phyloP scores from a whole-genome alignment of 148 eudicot genomes.

The Vaccinium vitisidaea region DNA sequence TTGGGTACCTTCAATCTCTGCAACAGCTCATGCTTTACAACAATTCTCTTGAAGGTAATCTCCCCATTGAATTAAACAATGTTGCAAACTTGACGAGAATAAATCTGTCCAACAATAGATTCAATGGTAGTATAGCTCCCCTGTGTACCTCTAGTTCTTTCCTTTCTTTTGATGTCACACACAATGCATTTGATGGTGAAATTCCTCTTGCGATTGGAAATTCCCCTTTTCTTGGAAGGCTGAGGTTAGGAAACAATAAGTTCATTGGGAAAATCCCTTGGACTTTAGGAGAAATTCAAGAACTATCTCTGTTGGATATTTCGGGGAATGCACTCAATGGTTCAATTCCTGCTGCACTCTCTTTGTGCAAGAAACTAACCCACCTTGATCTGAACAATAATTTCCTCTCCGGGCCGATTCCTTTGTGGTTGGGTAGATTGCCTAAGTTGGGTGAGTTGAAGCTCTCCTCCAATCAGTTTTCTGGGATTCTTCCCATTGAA shows the following conservation, averaged over 20 bases:
- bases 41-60: slow-evolving; percentile 74
- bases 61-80: slow-evolving; percentile 54
- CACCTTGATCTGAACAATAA: slow-evolving; percentile 83
- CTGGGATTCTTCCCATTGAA: slow-evolving; percentile 65
- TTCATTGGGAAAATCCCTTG: slow-evolving; percentile 73
- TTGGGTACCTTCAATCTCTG: slow-evolving; percentile 46
- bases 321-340: slow-evolving; percentile 75
- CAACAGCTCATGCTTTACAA: slow-evolving; percentile 90
- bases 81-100: slow-evolving; percentile 70
- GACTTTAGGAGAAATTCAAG: slow-evolving; percentile 53
- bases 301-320: slow-evolving; percentile 66
- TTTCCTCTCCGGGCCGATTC: slow-evolving; percentile 64
- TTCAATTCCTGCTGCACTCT: slow-evolving; percentile 58
- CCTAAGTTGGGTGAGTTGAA: slow-evolving; percentile 80
- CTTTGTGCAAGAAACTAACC: slow-evolving; percentile 61
- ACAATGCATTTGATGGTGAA: slow-evolving; percentile 70
- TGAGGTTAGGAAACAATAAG: slow-evolving; percentile 70
- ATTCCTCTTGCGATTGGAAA: slow-evolving; percentile 64
- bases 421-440: slow-evolving; percentile 78
- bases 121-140: slow-evolving; percentile 74
- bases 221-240: slow-evolving; percentile 66
- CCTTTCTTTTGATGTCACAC: slow-evolving; percentile 85
- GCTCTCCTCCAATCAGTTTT: slow-evolving; percentile 70
- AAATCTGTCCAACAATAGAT: slow-evolving; percentile 72
- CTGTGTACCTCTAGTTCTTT: slow-evolving; percentile 69